Conservation (phyloP, 2,329 filamentous ascomycete genomes). For the Penicillium sp. region DNA sequence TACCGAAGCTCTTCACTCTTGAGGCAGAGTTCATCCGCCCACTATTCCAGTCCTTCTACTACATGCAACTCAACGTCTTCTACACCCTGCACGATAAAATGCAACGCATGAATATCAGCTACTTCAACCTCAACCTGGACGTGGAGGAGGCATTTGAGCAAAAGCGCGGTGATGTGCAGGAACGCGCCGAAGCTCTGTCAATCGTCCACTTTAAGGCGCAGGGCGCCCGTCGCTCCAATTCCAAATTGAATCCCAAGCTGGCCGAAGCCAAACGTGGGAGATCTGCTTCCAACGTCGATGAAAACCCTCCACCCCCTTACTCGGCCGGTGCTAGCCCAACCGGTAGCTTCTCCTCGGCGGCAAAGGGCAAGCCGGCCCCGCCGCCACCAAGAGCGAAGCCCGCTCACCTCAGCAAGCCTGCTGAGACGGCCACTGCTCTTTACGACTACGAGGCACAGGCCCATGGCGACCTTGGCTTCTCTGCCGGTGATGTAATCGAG, state of each 20-base stretch:
- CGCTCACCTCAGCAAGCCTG: constrained; percentile 66
- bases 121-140: constrained; percentile 89
- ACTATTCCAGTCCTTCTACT: constrained; percentile 98
- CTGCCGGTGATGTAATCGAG: constrained; percentile 84
- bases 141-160: constrained; percentile 87
- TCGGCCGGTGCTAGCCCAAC: constrained; percentile 41
- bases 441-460: constrained; percentile 97
- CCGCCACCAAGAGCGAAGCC: constrained; percentile 83
- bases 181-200: constrained; percentile 78
- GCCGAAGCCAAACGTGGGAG: constrained; percentile 39
- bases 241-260: constrained; percentile 34
- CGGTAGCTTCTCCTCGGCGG: constrained; percentile 50
- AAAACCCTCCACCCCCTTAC: constrained; percentile 72
- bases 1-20: constrained; percentile 85
- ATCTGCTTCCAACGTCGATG: constrained; percentile 47
- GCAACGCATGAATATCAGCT: constrained; percentile 95
- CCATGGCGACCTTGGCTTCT: constrained; percentile 89
- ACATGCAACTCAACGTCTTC: constrained; percentile 99
- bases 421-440: constrained; percentile 82
- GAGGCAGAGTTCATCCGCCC: constrained; percentile 95
- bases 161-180: constrained; percentile 86
- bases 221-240: constrained; percentile 54
- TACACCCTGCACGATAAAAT: constrained; percentile 98
- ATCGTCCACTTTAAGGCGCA: constrained; percentile 93
- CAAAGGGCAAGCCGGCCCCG: constrained; percentile 67